Percentiles rank a stretch among this genome's conserved stretches.
These are phyloP conservation scores for Daldinia grandis DNA, from an alignment of 495 filamentous ascomycete genomes.

Conservation along the genomic window DNA sequence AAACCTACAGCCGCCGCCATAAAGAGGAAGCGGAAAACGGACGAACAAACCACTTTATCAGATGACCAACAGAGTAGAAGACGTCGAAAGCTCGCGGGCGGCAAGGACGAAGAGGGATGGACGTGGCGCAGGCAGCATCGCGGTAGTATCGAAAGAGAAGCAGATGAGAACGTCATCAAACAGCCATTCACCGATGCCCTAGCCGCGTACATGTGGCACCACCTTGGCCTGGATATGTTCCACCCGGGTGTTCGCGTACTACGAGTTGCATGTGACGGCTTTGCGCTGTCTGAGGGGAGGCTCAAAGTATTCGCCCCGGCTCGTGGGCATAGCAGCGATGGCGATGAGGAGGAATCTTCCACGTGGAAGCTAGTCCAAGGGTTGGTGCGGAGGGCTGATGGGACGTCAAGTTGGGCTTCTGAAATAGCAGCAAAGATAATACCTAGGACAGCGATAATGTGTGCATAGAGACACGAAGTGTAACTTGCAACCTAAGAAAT, in stretches of 20 bases:
- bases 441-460: not conserved
- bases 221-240: constrained; percentile 54
- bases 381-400: constrained; percentile 27
- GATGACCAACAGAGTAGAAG: constrained; percentile 45
- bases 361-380: constrained; percentile 34
- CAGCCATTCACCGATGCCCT: constrained; percentile 58
- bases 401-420: constrained; percentile 24
- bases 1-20: not conserved
- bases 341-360: constrained; percentile 4
- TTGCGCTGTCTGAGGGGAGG: constrained; percentile 53
- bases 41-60: constrained; percentile 11
- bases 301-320: constrained; percentile 53
- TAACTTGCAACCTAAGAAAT: not conserved
- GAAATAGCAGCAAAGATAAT: not conserved
- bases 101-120: constrained; percentile 56
- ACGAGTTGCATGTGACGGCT: constrained; percentile 56
- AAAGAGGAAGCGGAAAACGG: constrained; percentile 22
- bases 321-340: not conserved
- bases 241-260: constrained; percentile 54
- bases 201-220: constrained; percentile 50
- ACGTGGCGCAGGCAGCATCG: constrained; percentile 47
- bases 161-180: not conserved
- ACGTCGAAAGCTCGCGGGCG: constrained; percentile 50
- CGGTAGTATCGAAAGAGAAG: not conserved
- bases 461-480: not conserved